Base-by-base conservation (phyloP, 768 basidiomycete species). In the Mycena rosella region DNA sequence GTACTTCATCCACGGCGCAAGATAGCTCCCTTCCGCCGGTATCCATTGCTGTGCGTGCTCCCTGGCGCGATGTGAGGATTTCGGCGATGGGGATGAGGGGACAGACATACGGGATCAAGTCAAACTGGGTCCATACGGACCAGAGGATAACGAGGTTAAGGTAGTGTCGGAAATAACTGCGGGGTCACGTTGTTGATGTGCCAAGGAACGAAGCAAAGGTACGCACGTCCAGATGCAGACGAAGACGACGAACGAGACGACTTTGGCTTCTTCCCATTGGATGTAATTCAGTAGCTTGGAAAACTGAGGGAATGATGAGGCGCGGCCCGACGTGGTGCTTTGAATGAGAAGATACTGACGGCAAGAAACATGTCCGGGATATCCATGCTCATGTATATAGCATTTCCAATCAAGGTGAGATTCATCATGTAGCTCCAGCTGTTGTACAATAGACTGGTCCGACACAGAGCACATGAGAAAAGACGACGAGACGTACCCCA, bases 321-420 rank as follows among this genome's bases (percentile, higher is more conserved):
- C 1, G 27, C 42, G 18, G 36, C 45, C 40, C 18, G 29, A 49
- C 42, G 20, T 18, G 36, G 29, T 27, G 60, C n/a, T 52, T 3
- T 10, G 29, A 13, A 40, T n/a, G n/a, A 49, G 36, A 52, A 34
- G 14, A 48, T 29, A 81, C 92, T 70, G 69, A 95, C 92, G 15
- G 94, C 96, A 15, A 99, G 84, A 78, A 92, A 94, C 36, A 89
- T 80, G 76, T 99, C 98, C 0, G 96, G 95, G 22, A 96, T 85
- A 81, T 99, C 98, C 98, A 99, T 99, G 77, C 96, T 98, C 81
- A 96, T 86, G 74, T 91, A 99, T 30, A 99, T 88, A 7, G 96
- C 92, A 70, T 94, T 93, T 13, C 98, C 98, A 47, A 99, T 96
- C 57, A 87, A 79, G 0, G 96, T 98, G 58, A 95, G 47, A 79